phyloP scores from a whole-genome alignment of 768 basidiomycete genomes.

The Hericium rajendrae region DNA sequence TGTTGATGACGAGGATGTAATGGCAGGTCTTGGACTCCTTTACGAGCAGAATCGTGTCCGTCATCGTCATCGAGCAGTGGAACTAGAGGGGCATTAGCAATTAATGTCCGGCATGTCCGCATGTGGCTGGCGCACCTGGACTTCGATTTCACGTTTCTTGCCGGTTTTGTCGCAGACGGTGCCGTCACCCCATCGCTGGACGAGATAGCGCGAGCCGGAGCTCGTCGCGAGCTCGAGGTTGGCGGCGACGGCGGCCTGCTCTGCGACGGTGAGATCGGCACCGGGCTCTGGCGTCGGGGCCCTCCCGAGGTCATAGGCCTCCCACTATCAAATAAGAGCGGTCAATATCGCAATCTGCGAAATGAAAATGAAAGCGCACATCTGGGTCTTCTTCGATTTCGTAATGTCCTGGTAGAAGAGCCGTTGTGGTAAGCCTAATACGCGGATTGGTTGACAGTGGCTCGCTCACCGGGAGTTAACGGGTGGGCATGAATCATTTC shows the following conservation, averaged over 20 bases:
- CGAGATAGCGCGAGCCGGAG: constrained; percentile 84
- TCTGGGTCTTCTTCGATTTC: constrained; percentile 81
- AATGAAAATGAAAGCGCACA: constrained; percentile 34
- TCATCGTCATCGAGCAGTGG: constrained; percentile 92
- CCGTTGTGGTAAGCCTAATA: constrained; percentile 29
- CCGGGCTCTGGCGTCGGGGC: constrained; percentile 51
- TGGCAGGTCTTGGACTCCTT: constrained; percentile 92
- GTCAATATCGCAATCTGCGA: constrained; percentile 9
- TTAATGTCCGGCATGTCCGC: too few species aligned
- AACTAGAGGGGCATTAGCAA: constrained; percentile 38
- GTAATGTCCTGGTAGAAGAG: constrained; percentile 58
- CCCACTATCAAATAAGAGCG: constrained; percentile 39
- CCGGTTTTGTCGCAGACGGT: constrained; percentile 91
- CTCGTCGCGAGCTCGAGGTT: constrained; percentile 71
- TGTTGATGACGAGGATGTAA: constrained; percentile 90
- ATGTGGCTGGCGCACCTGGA: constrained; percentile 58
- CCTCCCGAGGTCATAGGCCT: constrained; percentile 68
- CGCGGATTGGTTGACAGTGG: constrained; percentile 3
- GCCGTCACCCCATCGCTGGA: constrained; percentile 87
- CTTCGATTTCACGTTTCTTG: constrained; percentile 80
- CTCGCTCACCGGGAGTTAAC: constrained; percentile 49
- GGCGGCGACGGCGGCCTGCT: constrained; percentile 51
- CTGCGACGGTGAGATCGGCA: constrained; percentile 55
- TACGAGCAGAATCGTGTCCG: constrained; percentile 83
- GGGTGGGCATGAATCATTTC: constrained; percentile 60